phyloP scores from a whole-genome alignment of 331 rosid species.

The Pyracantha coccinea region DNA sequence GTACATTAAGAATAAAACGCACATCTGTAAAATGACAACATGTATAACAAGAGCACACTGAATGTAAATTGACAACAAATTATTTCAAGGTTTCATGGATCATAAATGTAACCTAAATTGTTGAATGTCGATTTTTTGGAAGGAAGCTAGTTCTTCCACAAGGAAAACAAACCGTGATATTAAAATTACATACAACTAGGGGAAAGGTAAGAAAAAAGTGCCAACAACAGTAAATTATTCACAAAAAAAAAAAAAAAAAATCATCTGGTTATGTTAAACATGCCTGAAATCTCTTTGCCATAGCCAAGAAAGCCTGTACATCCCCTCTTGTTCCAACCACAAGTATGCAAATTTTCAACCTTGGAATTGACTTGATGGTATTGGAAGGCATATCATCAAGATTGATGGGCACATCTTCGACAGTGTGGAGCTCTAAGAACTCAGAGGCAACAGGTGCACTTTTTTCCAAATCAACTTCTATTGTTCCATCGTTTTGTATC shows the following conservation, averaged over 20 bases:
- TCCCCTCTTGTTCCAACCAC: slow-evolving; percentile 99
- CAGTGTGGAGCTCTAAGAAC: slow-evolving; percentile 54
- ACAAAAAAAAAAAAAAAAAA: not conserved
- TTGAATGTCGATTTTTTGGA: not conserved
- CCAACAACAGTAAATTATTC: not conserved
- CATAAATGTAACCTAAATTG: not conserved
- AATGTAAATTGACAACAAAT: not conserved
- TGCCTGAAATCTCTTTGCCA: slow-evolving; percentile 96
- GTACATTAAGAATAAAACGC: not conserved
- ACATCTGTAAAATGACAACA: not conserved
- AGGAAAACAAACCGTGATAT: not conserved
- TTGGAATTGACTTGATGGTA: slow-evolving; percentile 50
- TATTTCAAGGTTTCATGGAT: not conserved
- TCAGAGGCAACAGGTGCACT: slow-evolving; percentile 74
- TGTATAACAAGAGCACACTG: not conserved
- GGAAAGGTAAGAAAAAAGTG: not conserved
- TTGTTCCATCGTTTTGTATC: slow-evolving; percentile 95
- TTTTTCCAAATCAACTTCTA: slow-evolving; percentile 69
- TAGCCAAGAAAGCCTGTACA: slow-evolving; percentile 84
- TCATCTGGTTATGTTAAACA: slow-evolving; percentile 18
- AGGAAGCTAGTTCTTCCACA: not conserved
- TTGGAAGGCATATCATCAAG: slow-evolving; percentile 29
- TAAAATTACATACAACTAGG: not conserved
- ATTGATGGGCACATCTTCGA: slow-evolving; percentile 31
- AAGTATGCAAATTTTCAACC: slow-evolving; percentile 78